Base-by-base conservation (phyloP, 176 grass and related monocot species). In the Musa itinerans region DNA sequence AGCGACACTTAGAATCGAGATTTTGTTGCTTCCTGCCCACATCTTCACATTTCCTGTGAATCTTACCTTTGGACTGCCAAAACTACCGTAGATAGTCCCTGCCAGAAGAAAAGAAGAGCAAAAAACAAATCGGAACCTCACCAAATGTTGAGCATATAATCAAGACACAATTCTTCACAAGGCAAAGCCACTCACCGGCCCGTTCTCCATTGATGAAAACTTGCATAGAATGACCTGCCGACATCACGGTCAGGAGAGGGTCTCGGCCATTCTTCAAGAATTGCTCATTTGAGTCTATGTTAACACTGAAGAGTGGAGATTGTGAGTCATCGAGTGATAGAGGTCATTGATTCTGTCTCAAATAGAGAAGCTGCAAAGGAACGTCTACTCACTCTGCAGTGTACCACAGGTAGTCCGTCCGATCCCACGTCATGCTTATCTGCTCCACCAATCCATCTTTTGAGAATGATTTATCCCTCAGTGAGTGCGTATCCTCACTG, bases 361-460 rank as follows among this genome's bases (percentile, higher is more conserved):
- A 74, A 71, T 2, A 74, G 15, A 73, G 54, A 2, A 26, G n/a
- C 10, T 50, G 48, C 51, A 63, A 20, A 2, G 2, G 64, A 52
- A 65, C 20, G 2, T 14, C 65, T 23, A 88, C 93, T 93, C 80
- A 98, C 90, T 89, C 59, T 16, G 90, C 91, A 13, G 90, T 97
- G 82, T 93, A 93, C 90, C 94, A 97, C 72, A 97, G 75, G 69
- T 97, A 90, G 84, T 97, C 90, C 2, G 94, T 85, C 48, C 87
- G 89, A 78, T 98, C 94, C 88, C 90, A 85, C 63, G 94, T 98
- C 85, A 93, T 69, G 82, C 90, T 85, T 51, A 98, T 74, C 51
- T 98, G 94, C 81, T 93, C 94, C 24, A 90, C 76, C 68, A 98
- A 51, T 43, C 90, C 90, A 80, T 91, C 68, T 79, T 89, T 93